phyloP scores from a whole-genome alignment of 305 asterid genomes.

The Rubia balearica region DNA sequence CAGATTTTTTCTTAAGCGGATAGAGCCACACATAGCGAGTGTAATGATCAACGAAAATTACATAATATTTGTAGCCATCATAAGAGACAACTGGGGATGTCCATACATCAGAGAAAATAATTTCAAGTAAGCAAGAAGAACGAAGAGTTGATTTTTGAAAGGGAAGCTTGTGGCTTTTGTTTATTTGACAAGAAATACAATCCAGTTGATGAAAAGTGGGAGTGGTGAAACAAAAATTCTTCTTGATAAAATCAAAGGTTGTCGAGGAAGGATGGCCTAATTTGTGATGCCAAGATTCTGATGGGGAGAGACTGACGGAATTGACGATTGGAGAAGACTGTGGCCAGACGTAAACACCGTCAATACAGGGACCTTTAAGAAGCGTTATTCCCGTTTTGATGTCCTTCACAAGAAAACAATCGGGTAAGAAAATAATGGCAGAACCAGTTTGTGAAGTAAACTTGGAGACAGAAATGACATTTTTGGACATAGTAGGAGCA shows the following conservation, averaged over 20 bases:
- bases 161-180: background rate
- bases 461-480: background rate
- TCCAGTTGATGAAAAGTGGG: background rate
- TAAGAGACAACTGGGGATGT: background rate
- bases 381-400: background rate
- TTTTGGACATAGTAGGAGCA: background rate
- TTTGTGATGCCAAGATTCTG: background rate
- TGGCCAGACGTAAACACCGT: background rate
- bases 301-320: background rate
- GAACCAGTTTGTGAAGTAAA: background rate
- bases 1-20: background rate
- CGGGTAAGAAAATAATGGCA: background rate
- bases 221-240: too few species aligned
- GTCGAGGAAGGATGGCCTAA: background rate
- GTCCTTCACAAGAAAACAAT: background rate
- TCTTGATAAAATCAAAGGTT: too few species aligned
- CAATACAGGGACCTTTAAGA: background rate
- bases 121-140: background rate
- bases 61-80: background rate
- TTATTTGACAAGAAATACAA: background rate
- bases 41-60: background rate
- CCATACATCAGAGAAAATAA: background rate
- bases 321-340: background rate
- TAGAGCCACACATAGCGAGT: background rate
- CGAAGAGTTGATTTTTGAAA: background rate